Conservation (phyloP, 345 rosid species). For the Brassica incana region DNA sequence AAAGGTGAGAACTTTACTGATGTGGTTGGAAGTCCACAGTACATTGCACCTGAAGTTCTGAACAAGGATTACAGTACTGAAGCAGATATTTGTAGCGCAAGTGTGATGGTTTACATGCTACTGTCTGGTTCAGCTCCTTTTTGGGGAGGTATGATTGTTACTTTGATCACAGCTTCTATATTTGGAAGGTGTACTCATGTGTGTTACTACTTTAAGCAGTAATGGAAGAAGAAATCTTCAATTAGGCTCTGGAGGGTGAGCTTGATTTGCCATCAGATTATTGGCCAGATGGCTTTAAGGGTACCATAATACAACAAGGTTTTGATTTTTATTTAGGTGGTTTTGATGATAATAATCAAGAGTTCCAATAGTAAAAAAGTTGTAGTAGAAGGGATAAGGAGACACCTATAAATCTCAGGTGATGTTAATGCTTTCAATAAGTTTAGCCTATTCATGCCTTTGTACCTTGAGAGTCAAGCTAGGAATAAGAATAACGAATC, state of each 20-base stretch:
- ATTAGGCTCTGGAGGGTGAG: constrained; percentile 71
- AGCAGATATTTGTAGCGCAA: constrained; percentile 95
- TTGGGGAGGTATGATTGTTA: constrained; percentile 72
- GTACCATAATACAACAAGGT: no score
- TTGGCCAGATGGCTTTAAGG: constrained; percentile 52
- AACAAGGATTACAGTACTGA: constrained; percentile 68
- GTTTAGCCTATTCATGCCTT: no score
- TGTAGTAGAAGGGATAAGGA: no score
- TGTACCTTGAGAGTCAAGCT: no score
- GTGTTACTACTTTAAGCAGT: constrained; percentile 40
- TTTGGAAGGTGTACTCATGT: neutral
- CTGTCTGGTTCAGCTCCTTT: constrained; percentile 86
- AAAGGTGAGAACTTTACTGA: constrained; percentile 74
- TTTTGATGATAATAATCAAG: no score
- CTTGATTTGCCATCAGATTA: constrained; percentile 82
- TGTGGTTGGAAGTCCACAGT: constrained; percentile 91
- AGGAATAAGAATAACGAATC: no score
- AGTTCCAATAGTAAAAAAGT: no score
- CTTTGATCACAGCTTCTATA: neutral
- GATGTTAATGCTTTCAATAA: no score
- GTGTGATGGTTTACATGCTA: constrained; percentile 82
- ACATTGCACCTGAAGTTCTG: constrained; percentile 88
- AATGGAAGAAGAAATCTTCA: constrained; percentile 71
- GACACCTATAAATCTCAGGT: no score
- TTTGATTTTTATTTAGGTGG: no score